A percentile compares a stretch with the other conserved stretches of the same genome.
These are phyloP conservation scores for Rosa multiflora DNA, from an alignment of 306 rosid genomes.

Conservation along the genomic window DNA sequence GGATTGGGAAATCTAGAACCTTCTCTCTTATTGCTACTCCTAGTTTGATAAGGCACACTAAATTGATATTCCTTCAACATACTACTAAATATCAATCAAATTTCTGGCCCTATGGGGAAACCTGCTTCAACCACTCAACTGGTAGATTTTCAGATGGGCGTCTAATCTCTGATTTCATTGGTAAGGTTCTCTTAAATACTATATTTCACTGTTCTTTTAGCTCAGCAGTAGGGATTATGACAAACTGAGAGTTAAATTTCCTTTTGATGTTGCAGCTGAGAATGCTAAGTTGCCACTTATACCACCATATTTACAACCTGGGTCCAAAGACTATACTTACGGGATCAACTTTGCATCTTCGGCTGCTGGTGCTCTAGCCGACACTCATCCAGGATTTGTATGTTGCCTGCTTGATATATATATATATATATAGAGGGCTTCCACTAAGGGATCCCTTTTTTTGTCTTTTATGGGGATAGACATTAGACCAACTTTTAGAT, in stretches of 20 bases:
- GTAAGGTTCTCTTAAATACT: conserved; percentile 8
- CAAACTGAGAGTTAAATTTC: neutral
- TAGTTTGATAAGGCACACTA: no score
- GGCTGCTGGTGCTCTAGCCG: neutral
- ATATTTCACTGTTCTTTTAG: neutral
- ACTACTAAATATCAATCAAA: neutral
- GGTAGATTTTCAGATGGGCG: conserved; percentile 48
- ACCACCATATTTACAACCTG: neutral
- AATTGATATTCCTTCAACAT: no score
- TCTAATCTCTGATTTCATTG: conserved; percentile 37
- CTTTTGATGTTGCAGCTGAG: neutral
- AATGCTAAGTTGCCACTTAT: neutral
- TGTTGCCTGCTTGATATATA: neutral
- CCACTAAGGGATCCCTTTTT: no score
- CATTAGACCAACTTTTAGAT: no score
- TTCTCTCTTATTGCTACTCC: no score
- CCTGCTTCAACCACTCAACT: conserved; percentile 35
- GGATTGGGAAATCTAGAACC: no score
- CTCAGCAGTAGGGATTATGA: neutral
- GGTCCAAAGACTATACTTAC: neutral
- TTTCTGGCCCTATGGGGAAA: conserved; percentile 41
- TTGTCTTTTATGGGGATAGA: no score
- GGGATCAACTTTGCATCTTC: neutral
- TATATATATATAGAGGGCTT: no score
- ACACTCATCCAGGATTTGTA: neutral